Conservation (phyloP, 2,329 filamentous ascomycete species). For the Colletotrichum endophyticum region DNA sequence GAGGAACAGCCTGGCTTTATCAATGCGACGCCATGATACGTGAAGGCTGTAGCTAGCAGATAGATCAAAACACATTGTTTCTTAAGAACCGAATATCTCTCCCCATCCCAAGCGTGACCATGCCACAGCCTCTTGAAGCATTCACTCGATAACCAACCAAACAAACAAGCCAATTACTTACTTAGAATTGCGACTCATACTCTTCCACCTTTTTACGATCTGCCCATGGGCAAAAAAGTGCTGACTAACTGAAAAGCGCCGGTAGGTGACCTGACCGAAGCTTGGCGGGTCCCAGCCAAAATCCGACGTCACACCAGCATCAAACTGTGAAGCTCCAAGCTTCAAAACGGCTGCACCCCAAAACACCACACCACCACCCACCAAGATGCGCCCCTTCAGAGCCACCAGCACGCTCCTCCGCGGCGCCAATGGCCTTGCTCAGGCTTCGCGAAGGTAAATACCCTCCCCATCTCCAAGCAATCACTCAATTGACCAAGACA, state of each 20-base stretch:
- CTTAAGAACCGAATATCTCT: neutral
- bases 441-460: neutral
- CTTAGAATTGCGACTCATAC: neutral
- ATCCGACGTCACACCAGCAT: neutral
- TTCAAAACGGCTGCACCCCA: neutral
- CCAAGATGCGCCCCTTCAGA: neutral
- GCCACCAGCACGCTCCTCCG: neutral
- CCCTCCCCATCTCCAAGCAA: no score
- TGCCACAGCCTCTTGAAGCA: neutral
- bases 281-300: neutral
- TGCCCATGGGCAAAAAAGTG: neutral
- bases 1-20: neutral
- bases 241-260: neutral
- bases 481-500: neutral
- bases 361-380: neutral
- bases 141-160: neutral
- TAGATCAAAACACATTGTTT: neutral
- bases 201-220: neutral
- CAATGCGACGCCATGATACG: neutral
- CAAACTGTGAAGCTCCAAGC: neutral
- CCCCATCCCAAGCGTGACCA: neutral
- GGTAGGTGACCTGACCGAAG: neutral
- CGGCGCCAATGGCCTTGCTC: conserved; percentile 12
- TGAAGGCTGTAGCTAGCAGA: neutral
- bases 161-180: neutral